Evolutionary conservation across 176 grass and related monocot species (phyloP), one percentile per base, ranked within the genome.

Genomic region (Elaeis guineensis): DNA sequence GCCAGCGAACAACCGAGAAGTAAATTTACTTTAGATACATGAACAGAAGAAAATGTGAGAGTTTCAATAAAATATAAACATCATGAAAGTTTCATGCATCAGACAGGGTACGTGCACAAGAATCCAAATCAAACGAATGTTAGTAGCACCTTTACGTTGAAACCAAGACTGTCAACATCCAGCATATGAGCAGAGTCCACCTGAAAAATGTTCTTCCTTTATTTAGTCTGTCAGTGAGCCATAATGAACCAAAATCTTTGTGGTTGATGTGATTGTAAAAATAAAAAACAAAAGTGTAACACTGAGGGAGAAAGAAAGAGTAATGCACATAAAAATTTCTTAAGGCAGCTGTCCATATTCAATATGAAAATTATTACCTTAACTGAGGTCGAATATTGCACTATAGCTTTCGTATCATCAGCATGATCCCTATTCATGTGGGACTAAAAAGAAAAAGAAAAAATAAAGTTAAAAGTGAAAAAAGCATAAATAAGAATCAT

Each of bases 381-480:
- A 75, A 92, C 73, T 66, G 57, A 78, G 57, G 81, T 97, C 4
- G 84, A 89, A 39, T 92, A 52, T 80, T 92, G 87, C 48, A 89
- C 87, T 21, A 97, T 97, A 25, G 87, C 79, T 70, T 89, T 91
- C 49, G 93, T 97, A 71, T 97, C 93, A 67, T 97, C 70, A n/a
- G 78, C 25, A 63, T 97, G 92, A 89, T 97, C 92, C 69, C 69
- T 89, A 62, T 97, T 97, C 92, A 97, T 97, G 76, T 97, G 92
- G 63, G 68, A 74, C 92, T 97, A 67, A 21, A 73, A 55, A 16
- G 63, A 60, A 54, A 4, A 80, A 54, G 72, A 16, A 64, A 74
- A 25, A 66, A 23, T 5, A 62, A 53, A 3, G 17, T 11, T 11
- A 54, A 72, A 25, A 64, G 54, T 19, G 16, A 56, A 80, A 25